A percentile compares a stretch with the other conserved stretches of the same genome.
Conservation (phyloP, 2,329 filamentous ascomycete species). For the Fusarium illudens region DNA sequence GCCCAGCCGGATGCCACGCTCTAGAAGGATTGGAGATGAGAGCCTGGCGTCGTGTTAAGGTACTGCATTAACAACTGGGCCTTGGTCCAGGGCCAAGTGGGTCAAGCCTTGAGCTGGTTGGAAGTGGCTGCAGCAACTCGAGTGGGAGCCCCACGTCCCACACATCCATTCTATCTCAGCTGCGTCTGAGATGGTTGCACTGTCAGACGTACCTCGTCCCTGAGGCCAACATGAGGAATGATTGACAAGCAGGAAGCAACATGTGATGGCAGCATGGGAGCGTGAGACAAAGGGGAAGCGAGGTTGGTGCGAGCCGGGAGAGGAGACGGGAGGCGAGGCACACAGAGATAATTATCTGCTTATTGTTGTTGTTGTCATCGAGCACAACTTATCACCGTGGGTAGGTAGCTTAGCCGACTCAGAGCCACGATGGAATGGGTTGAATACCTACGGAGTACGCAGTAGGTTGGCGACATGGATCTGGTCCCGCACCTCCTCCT, state of each 20-base stretch:
- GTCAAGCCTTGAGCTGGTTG: constrained; percentile 25
- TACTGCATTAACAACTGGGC: constrained; percentile 30
- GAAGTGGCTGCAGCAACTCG: constrained; percentile 39
- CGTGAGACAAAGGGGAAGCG: constrained; percentile 17
- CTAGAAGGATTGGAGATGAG: constrained; percentile 6
- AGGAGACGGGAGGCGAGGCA: constrained; percentile 1
- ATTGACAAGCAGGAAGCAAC: constrained; percentile 22
- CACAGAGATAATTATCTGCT: neutral
- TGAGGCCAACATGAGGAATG: constrained; percentile 30
- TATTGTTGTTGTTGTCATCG: neutral
- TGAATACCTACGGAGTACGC: too few relatives aligned
- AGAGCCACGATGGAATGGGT: constrained; percentile 21
- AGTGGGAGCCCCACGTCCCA: constrained; percentile 20
- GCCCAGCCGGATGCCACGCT: constrained; percentile 1
- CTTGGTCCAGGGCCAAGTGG: constrained; percentile 28
- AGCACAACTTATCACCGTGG: neutral
- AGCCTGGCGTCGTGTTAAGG: constrained; percentile 16
- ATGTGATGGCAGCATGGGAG: constrained; percentile 22
- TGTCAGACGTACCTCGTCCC: constrained; percentile 34
- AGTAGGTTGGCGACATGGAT: constrained; percentile 9
- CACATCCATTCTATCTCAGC: constrained; percentile 31
- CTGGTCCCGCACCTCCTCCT: constrained; percentile 22
- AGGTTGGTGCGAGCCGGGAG: neutral
- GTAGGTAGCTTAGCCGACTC: constrained; percentile 5
- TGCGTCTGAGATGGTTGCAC: constrained; percentile 37